Percentiles rank a stretch among this genome's conserved stretches.
Conservation (phyloP, 2,329 filamentous ascomycete genomes). For the Aspergillus persii region DNA sequence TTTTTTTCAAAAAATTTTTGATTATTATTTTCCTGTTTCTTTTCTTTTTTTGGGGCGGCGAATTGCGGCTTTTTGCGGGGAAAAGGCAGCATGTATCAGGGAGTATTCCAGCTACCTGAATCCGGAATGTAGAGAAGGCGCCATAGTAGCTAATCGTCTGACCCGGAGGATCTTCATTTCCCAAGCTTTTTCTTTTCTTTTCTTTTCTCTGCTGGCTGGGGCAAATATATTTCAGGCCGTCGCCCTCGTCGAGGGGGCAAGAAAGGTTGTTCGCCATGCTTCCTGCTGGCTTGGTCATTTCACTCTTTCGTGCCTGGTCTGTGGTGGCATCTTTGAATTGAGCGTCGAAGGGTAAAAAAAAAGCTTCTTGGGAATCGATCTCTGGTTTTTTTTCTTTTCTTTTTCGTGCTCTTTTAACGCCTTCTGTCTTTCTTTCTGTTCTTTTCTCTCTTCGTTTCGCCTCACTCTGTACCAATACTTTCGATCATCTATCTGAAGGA, state of each 20-base stretch:
- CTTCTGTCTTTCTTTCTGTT: constrained; percentile 5
- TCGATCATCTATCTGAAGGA: constrained; percentile 11
- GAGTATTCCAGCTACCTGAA: constrained; percentile 16
- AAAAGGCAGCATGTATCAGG: constrained; percentile 27
- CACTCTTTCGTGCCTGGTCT: constrained; percentile 12
- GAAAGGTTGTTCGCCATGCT: constrained; percentile 13
- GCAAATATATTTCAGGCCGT: constrained; percentile 22
- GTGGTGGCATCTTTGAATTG: constrained; percentile 15
- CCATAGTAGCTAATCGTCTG: constrained; percentile 25
- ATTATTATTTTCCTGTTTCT: constrained; percentile 15
- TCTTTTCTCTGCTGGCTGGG: neutral
- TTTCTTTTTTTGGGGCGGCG: constrained; percentile 24
- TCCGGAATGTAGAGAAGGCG: constrained; percentile 18
- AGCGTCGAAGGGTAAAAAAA: constrained; percentile 8
- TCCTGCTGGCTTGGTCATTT: constrained; percentile 11
- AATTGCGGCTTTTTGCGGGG: constrained; percentile 30
- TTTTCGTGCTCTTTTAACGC: constrained; percentile 2
- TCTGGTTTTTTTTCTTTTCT: constrained; percentile 8
- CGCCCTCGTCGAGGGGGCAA: constrained; percentile 15
- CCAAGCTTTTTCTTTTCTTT: neutral
- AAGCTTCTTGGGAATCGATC: constrained; percentile 11
- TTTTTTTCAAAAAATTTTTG: constrained; percentile 13
- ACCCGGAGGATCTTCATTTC: constrained; percentile 22
- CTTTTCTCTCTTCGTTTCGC: constrained; percentile 4
- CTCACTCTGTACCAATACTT: constrained; percentile 1